Evolutionary conservation across 768 basidiomycete genomes (phyloP), one percentile per base, ranked within the genome.

Genomic region (Obba rivulosa): DNA sequence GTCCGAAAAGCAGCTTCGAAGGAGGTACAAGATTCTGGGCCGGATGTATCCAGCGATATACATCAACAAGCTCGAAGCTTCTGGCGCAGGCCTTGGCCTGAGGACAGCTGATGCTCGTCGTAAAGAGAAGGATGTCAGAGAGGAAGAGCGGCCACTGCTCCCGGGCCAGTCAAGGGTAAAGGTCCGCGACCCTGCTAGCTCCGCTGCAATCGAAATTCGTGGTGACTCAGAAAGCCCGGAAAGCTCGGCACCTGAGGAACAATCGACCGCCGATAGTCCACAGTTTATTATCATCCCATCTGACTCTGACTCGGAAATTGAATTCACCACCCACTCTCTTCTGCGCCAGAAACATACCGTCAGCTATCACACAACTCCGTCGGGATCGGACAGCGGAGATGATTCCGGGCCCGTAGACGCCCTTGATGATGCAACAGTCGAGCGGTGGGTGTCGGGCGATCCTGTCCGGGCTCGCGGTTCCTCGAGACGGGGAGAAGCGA

Each of bases 191-290:
- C 61, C 62, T 22, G 61, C 68, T 7, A 65, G 54, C 43, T 38
- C 48, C 10, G 41, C 46, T 38, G 20, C 46, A 16, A 49, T 62
- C 25, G 73, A 76, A 5, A 71, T 86, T 45, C 76, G 67, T 52
- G 85, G 83, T 7, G 85, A 86, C 53, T 62, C 80, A 1, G 83
- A 86, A 58, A 84, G 81, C 63, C 76, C 76, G 20, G 75, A 77
- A 28, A 59, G 45, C 24, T 50, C 54, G 23, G 38, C 45, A 11
- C 34, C 34, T 7, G 39, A 43, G 34, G 28, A 31, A 31, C 28
- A 31, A 31, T 13, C 28, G 13, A 13, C 13, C 13, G 28, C 37
- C 41, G 8, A 34, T 38, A 9, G 44, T 10, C 25, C 14, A n/a
- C 8, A 20, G 14, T 36, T 35, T 5, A 20, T 41, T 4, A 28